These are phyloP conservation scores for Russula abietina DNA, from an alignment of 768 basidiomycete species.

Conservation along the genomic window DNA sequence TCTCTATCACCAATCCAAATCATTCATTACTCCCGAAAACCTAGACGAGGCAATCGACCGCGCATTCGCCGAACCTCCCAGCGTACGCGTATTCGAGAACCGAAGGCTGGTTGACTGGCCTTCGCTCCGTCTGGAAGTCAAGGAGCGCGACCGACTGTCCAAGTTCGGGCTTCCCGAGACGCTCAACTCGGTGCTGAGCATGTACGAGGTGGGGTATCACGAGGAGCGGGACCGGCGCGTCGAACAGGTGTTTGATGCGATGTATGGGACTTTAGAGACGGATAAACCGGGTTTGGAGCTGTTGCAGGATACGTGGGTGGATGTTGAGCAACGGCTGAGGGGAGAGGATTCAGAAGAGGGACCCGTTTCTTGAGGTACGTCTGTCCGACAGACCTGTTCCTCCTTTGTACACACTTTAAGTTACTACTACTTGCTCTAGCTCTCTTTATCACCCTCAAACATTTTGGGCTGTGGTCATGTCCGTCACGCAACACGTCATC, in stretches of 20 bases:
- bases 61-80: slow-evolving; percentile 39
- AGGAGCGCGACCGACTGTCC: slow-evolving; percentile 17
- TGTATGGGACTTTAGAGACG: slow-evolving; percentile 23
- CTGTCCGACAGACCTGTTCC: not conserved
- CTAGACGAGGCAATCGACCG: slow-evolving; percentile 58
- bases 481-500: not conserved
- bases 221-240: slow-evolving; percentile 12
- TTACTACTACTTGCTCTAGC: not conserved
- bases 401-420: not conserved
- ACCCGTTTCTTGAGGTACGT: slow-evolving; percentile 7
- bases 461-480: not conserved
- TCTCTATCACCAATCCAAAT: slow-evolving; percentile 70
- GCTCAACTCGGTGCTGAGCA: not conserved
- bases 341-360: slow-evolving; percentile 13
- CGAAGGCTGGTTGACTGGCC: slow-evolving; percentile 21
- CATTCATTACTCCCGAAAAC: slow-evolving; percentile 66
- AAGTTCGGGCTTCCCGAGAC: slow-evolving; percentile 20
- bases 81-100: not conserved
- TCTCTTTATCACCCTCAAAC: not conserved
- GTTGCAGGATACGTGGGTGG: slow-evolving; percentile 24
- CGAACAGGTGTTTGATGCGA: slow-evolving; percentile 20
- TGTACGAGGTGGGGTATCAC: not conserved
- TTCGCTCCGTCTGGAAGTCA: slow-evolving; percentile 23
- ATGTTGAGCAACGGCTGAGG: slow-evolving; percentile 18
- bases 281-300: slow-evolving; percentile 21